Conservation (phyloP, 139 green algal genomes). For the Picochlorum sp. region DNA sequence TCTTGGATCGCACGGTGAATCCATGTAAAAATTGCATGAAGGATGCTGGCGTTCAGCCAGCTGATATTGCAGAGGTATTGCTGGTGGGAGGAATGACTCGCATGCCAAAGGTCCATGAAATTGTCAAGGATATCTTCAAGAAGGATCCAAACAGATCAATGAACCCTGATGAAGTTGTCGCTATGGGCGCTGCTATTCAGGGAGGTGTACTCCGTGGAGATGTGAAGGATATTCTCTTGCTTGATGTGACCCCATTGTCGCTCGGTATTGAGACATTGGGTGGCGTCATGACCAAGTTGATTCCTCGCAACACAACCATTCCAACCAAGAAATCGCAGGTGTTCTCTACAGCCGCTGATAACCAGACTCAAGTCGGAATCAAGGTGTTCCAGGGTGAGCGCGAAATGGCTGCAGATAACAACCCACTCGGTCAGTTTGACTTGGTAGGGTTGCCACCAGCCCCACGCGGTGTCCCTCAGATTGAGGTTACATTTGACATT, state of each 20-base stretch:
- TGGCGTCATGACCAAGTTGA: conserved; percentile 98
- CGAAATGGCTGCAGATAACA: conserved; percentile 99
- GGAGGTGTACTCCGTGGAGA: conserved; percentile 89
- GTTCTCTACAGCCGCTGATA: conserved; percentile 94
- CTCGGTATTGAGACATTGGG: conserved; percentile 98
- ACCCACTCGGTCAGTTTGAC: conserved; percentile 97
- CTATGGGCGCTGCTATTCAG: conserved; percentile 95
- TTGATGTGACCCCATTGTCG: conserved; percentile 96
- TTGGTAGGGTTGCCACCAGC: conserved; percentile 92
- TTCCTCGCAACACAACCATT: conserved; percentile 98
- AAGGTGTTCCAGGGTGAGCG: conserved; percentile 99
- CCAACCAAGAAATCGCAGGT: conserved; percentile 96
- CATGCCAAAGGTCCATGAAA: conserved; percentile 90
- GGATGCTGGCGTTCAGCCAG: conserved; percentile 70
- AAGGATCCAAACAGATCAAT: conserved; percentile 83
- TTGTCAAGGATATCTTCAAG: conserved; percentile 89
- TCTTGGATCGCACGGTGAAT: conserved; percentile 88
- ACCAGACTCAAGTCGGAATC: conserved; percentile 97
- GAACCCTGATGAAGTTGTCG: conserved; percentile 98
- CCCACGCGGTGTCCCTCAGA: conserved; percentile 90
- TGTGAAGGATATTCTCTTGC: conserved; percentile 95
- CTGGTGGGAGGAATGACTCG: conserved; percentile 97
- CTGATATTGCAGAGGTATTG: conserved; percentile 93
- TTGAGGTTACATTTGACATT: conserved; percentile 96
- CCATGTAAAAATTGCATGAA: conserved; percentile 88